Conservation (phyloP, 192 early-diverging fungal species). For the Coemansia reversa region DNA sequence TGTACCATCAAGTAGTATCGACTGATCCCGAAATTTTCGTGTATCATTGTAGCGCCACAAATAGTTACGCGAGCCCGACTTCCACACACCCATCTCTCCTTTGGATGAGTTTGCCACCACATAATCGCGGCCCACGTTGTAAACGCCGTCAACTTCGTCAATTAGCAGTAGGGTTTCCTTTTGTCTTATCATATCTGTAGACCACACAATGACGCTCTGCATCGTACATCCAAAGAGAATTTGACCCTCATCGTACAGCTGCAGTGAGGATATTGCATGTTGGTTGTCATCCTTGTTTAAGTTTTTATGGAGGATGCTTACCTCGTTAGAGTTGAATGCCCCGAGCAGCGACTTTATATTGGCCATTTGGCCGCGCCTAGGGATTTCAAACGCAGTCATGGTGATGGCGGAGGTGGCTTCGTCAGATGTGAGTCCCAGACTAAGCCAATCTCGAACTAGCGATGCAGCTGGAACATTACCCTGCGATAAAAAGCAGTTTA, state of each 20-base stretch:
- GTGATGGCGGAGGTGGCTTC: conserved; percentile 19
- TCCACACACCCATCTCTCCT: conserved; percentile 49
- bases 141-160: conserved; percentile 36
- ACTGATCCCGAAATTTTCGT: conserved; percentile 17
- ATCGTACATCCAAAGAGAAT: conserved; percentile 39
- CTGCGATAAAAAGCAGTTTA: conserved; percentile 28
- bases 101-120: conserved; percentile 38
- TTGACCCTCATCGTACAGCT: conserved; percentile 35
- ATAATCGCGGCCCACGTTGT: conserved; percentile 41
- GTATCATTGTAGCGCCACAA: conserved; percentile 50
- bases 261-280: conserved; percentile 16
- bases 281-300: conserved; percentile 18
- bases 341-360: conserved; percentile 16
- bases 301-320: conserved; percentile 9
- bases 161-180: conserved; percentile 33
- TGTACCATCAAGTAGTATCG: not conserved
- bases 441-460: conserved; percentile 8
- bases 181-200: conserved; percentile 20
- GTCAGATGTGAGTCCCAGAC: not conserved
- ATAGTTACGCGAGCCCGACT: conserved; percentile 32
- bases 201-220: conserved; percentile 29
- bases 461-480: conserved; percentile 18
- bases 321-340: conserved; percentile 18
- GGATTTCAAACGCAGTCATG: conserved; percentile 24
- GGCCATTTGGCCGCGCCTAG: conserved; percentile 12